Evolutionary conservation across 768 basidiomycete species (phyloP), one percentile per base, ranked within the genome.

Genomic region (Tulasnella sp.): DNA sequence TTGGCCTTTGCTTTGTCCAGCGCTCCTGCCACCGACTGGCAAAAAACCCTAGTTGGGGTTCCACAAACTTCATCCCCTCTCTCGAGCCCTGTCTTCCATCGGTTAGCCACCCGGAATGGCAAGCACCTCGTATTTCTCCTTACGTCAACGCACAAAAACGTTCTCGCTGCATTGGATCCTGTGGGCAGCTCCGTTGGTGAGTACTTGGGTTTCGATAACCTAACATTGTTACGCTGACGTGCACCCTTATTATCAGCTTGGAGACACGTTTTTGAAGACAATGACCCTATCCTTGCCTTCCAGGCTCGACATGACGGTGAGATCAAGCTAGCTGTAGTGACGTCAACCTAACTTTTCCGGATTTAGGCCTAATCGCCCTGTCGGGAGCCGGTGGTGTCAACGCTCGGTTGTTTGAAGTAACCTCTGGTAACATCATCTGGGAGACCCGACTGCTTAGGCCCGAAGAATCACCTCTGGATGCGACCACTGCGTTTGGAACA

Each of bases 311-410:
- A 72, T 17, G 70, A 81, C 59, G 68, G 87, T 90, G 62, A 49
- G 81, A 59, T 21, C 43, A 72, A 31, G 23, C 46, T 50, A 40
- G 21, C 45, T 6, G 17, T 40, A 29, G 25, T 51, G 37, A 48
- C 23, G 60, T 23, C 53, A 41, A 32, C n/a, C 14, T 1, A 48
- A 5, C 50, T 53, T 51, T 59, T 36, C 25, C 39, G 35, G 56
- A 31, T 17, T 23, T 15, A 36, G 11, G 90, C 90, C 72, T 35
- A 69, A 93, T 37, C 77, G 81, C 31, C 71, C 71, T 94, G 19
- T 92, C 92, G 42, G 88, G 89, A 7, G 74, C 80, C 1, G 80
- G 80, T 1, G 86, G 83, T 8, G 72, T 82, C 3, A 83, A 72
- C 2, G 70, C 89, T 17, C 80, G 90, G 19, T 67, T 79, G 2